Conservation (phyloP, 2,329 filamentous ascomycete species). For the Aspergillus texensis region DNA sequence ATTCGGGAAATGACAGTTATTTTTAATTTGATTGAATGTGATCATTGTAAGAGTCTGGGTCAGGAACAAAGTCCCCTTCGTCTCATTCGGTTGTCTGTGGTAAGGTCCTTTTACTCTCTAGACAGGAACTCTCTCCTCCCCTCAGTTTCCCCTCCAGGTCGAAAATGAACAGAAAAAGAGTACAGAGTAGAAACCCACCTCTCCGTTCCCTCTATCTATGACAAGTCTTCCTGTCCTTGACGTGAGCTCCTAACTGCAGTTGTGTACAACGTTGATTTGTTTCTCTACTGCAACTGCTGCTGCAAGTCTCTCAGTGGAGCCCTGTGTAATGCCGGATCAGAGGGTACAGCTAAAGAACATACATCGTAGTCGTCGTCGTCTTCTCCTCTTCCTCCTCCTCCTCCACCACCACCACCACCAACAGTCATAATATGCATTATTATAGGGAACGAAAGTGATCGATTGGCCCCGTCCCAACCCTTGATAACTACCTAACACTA, state of each 20-base stretch:
- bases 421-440: background rate
- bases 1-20: background rate
- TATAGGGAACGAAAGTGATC: background rate
- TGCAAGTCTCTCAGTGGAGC: slow-evolving; percentile 21
- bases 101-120: background rate
- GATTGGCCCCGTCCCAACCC: background rate
- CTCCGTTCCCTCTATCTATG: background rate
- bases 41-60: background rate
- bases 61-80: background rate
- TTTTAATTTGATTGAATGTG: background rate
- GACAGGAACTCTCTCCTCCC: background rate
- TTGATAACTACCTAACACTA: slow-evolving; percentile 4
- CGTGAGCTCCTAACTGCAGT: slow-evolving; percentile 13
- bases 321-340: slow-evolving; percentile 21
- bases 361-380: background rate
- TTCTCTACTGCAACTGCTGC: slow-evolving; percentile 16
- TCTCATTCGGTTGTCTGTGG: background rate
- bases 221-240: background rate
- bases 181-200: background rate
- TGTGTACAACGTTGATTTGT: slow-evolving; percentile 27
- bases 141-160: background rate
- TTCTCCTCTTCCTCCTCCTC: background rate
- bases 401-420: background rate
- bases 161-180: background rate
- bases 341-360: slow-evolving; percentile 16